A percentile compares a stretch with the other conserved stretches of the same genome.
Evolutionary conservation across 805 yeast species (phyloP).

Genomic region (Ogataea trehaloabstinens): DNA sequence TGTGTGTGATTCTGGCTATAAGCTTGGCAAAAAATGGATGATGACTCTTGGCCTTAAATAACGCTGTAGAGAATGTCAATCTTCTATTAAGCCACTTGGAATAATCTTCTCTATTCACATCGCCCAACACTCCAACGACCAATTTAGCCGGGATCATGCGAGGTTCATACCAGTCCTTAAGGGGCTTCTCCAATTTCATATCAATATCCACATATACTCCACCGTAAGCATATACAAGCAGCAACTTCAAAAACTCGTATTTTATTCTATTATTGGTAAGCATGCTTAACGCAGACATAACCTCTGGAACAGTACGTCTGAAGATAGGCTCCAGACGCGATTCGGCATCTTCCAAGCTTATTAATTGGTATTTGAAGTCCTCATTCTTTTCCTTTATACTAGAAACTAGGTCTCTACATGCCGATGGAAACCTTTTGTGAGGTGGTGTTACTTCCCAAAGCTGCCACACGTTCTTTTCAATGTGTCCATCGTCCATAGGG

Average conservation of each 20-base stretch:
- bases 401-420: conserved; percentile 3
- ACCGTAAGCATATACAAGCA: conserved; percentile 47
- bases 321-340: conserved; percentile 9
- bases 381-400: conserved; percentile 9
- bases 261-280: conserved; percentile 45
- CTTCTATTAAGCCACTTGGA: conserved; percentile 17
- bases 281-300: conserved; percentile 42
- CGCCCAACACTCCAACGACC: conserved; percentile 22
- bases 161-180: conserved; percentile 20
- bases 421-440: conserved; percentile 9
- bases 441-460: conserved; percentile 10
- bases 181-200: conserved; percentile 44
- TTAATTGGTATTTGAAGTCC: conserved; percentile 10
- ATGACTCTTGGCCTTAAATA: conserved; percentile 19
- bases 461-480: conserved; percentile 21
- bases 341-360: conserved; percentile 9
- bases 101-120: conserved; percentile 20
- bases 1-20: conserved; percentile 23
- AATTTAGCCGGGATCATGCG: conserved; percentile 13
- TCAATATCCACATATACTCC: conserved; percentile 58
- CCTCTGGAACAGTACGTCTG: conserved; percentile 39
- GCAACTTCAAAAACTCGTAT: conserved; percentile 53
- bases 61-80: conserved; percentile 19
- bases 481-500: conserved; percentile 11
- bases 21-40: conserved; percentile 27